Percentiles rank a stretch among this genome's conserved stretches.
Conservation (phyloP, 257 asterid genomes). For the Lycium barbarum region DNA sequence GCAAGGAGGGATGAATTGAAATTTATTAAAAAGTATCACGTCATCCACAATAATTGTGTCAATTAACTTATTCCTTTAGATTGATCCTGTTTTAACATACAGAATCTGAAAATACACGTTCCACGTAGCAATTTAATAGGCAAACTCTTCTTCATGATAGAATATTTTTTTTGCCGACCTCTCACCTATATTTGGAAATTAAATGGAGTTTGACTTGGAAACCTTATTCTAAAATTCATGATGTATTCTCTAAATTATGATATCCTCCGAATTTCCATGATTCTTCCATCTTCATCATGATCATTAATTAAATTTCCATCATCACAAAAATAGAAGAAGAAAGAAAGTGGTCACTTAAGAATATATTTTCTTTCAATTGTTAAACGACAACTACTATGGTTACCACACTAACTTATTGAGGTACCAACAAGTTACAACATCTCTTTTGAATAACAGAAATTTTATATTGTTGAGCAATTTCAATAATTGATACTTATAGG, state of each 20-base stretch:
- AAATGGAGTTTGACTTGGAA: not conserved
- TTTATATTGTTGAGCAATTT: not conserved
- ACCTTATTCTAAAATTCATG: not conserved
- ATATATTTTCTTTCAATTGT: no score
- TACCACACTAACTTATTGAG: no score
- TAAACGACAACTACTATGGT: no score
- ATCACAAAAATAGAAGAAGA: no score
- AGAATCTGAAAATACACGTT: not conserved
- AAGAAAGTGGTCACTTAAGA: no score
- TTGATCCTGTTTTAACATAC: not conserved
- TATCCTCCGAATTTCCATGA: not conserved
- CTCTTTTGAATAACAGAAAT: no score
- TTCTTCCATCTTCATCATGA: not conserved
- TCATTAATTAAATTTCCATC: no score
- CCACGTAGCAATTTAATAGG: not conserved
- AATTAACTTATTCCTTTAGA: not conserved
- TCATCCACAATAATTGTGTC: constrained; percentile 10
- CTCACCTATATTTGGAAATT: not conserved
- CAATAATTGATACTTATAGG: not conserved
- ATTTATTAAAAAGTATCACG: not conserved
- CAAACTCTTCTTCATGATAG: not conserved
- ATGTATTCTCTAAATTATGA: no score
- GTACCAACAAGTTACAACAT: no score
- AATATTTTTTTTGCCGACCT: not conserved
- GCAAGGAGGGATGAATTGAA: not conserved